phyloP scores from a whole-genome alignment of 192 early-diverging fungal species.

The Glomus cerebriforme region DNA sequence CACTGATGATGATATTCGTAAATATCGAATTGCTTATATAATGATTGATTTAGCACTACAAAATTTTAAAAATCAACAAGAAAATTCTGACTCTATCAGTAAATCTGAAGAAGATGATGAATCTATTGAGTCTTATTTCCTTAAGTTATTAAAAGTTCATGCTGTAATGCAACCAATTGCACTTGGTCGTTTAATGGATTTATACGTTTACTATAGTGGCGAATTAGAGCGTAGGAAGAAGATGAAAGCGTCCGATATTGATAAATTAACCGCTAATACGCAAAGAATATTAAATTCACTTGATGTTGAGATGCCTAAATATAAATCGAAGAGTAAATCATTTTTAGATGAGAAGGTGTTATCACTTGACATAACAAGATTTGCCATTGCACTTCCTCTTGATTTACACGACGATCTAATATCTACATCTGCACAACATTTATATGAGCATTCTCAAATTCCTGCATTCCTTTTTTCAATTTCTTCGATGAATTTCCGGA shows the following conservation, averaged over 20 bases:
- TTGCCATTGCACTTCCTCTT: conserved; percentile 68
- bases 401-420: conserved; percentile 44
- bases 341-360: conserved; percentile 59
- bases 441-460: conserved; percentile 36
- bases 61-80: conserved; percentile 44
- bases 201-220: conserved; percentile 65
- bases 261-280: conserved; percentile 66
- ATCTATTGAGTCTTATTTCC: conserved; percentile 48
- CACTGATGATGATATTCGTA: conserved; percentile 44
- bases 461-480: conserved; percentile 68
- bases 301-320: conserved; percentile 53
- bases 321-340: conserved; percentile 51
- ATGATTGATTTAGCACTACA: conserved; percentile 62
- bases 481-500: conserved; percentile 56
- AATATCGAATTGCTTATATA: conserved; percentile 63
- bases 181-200: conserved; percentile 61
- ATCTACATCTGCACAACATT: conserved; percentile 25
- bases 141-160: conserved; percentile 63
- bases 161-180: conserved; percentile 76
- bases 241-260: conserved; percentile 57
- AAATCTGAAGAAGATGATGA: conserved; percentile 34
- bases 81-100: conserved; percentile 7
- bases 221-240: conserved; percentile 63
- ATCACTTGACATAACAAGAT: conserved; percentile 51
- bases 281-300: conserved; percentile 66